Conservation (phyloP, 1,284 basidiomycete genomes). For the Tilletia setariae region DNA sequence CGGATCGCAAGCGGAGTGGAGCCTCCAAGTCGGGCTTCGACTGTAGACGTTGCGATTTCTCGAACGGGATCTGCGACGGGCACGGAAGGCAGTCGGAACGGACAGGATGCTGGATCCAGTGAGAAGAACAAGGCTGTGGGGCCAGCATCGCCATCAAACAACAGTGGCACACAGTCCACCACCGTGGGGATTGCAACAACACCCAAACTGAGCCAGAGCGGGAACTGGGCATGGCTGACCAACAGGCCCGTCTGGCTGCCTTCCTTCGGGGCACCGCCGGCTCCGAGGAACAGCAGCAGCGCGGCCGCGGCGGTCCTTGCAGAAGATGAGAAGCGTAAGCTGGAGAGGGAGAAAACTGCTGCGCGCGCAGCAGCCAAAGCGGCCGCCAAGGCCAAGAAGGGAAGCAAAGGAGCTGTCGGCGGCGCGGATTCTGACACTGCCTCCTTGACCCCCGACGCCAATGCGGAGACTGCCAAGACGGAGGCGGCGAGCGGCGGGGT, state of each 20-base stretch:
- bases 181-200: neutral
- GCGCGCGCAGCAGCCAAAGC: constrained; percentile 14
- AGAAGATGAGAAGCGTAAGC: constrained; percentile 12
- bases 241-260: neutral
- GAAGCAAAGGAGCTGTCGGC: neutral
- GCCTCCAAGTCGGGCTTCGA: constrained; percentile 4
- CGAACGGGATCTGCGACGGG: neutral
- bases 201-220: neutral
- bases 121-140: neutral
- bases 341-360: constrained; percentile 7
- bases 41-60: neutral
- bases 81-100: neutral
- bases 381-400: constrained; percentile 3
- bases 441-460: neutral
- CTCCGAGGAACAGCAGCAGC: constrained; percentile 10
- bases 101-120: neutral
- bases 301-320: constrained; percentile 5
- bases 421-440: constrained; percentile 6
- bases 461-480: neutral
- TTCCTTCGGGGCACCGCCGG: neutral
- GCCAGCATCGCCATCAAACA: neutral
- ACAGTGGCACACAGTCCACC: neutral
- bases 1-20: constrained; percentile 12
- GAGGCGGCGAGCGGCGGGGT: neutral
- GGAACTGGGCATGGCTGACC: neutral